Conservation (phyloP, 176 grass and related monocot species). For the maize (Zea mays) region DNA sequence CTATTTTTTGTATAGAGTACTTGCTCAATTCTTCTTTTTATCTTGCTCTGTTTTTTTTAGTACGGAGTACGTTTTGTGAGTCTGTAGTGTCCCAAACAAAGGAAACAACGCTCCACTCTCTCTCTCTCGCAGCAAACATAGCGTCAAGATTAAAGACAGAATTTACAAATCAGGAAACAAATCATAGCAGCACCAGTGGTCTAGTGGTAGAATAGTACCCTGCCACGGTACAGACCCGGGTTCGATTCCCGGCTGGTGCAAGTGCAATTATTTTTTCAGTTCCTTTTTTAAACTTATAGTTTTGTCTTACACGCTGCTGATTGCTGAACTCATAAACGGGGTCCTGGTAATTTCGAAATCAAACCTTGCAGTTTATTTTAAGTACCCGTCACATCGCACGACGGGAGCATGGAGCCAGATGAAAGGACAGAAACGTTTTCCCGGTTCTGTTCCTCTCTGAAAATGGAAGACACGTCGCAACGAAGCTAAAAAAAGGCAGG, state of each 20-base stretch:
- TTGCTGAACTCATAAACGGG: neutral
- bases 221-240: conserved; percentile 82
- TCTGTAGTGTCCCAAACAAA: too few relatives aligned
- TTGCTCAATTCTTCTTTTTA: too few relatives aligned
- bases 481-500: neutral
- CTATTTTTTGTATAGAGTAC: too few relatives aligned
- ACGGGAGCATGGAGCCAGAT: neutral
- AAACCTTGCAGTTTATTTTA: neutral
- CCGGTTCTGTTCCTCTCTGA: neutral
- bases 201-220: conserved; percentile 88
- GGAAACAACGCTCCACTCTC: too few relatives aligned
- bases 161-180: too few relatives aligned
- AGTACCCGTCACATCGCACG: neutral
- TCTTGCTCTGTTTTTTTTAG: too few relatives aligned
- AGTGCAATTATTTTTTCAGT: neutral
- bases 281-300: neutral
- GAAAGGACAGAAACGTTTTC: neutral
- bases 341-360: neutral
- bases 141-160: too few relatives aligned
- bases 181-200: conserved; percentile 53
- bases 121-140: too few relatives aligned
- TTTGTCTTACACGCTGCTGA: neutral
- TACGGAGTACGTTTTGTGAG: too few relatives aligned
- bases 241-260: conserved; percentile 61
- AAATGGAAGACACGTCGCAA: neutral